Percentiles rank a stretch among this genome's conserved stretches.
phyloP scores from a whole-genome alignment of 805 yeast genomes.

The Ogataea philodendri region DNA sequence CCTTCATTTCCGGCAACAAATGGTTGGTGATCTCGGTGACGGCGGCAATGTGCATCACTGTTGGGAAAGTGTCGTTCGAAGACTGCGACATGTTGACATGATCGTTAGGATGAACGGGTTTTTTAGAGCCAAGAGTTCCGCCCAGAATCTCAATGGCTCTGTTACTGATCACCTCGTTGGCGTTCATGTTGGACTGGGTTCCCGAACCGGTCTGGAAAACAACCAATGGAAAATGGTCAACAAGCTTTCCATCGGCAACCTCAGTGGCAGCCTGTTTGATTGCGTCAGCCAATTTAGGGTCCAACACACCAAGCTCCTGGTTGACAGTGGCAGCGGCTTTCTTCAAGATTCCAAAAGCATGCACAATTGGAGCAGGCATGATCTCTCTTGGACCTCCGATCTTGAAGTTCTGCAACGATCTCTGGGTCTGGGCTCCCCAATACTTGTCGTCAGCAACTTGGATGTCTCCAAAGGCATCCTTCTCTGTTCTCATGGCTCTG shows the following conservation, averaged over 20 bases:
- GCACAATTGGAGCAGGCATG: conserved; percentile 87
- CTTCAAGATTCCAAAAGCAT: conserved; percentile 91
- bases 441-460: conserved; percentile 83
- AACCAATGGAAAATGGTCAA: conserved; percentile 94
- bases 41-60: conserved; percentile 99
- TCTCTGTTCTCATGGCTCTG: conserved; percentile 60
- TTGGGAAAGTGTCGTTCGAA: conserved; percentile 98
- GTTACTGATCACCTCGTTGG: conserved; percentile 97
- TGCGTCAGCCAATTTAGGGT: conserved; percentile 78
- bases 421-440: conserved; percentile 98
- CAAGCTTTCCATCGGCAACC: conserved; percentile 86
- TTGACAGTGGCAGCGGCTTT: conserved; percentile 94
- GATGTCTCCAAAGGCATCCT: conserved; percentile 96
- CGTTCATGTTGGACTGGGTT: conserved; percentile 98
- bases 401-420: conserved; percentile 90
- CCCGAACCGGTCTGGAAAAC: conserved; percentile 99
- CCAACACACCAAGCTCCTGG: conserved; percentile 74
- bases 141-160: conserved; percentile 96
- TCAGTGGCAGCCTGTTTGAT: conserved; percentile 95
- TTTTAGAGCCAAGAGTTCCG: conserved; percentile 87
- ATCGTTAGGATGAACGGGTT: conserved; percentile 96
- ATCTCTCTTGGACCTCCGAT: conserved; percentile 91
- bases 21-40: conserved; percentile 78
- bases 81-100: conserved; percentile 98
- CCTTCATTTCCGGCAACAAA: conserved; percentile 76